These are phyloP conservation scores for Ogataea henricii DNA, from an alignment of 805 yeast genomes.

Conservation along the genomic window DNA sequence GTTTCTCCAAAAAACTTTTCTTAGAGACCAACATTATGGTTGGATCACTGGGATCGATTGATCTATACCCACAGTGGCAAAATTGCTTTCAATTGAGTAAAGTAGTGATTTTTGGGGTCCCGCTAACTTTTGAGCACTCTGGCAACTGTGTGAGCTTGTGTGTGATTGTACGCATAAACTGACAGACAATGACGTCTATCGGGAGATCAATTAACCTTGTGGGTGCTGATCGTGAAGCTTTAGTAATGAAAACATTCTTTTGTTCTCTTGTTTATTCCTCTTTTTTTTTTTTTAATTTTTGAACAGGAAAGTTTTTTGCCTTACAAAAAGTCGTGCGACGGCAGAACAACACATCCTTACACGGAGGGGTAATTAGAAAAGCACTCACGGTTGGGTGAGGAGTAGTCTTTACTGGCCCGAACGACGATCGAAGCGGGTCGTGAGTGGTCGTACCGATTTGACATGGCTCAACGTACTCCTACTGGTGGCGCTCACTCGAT, in stretches of 20 bases:
- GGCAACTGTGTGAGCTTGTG: too few relatives aligned
- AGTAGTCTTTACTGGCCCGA: too few relatives aligned
- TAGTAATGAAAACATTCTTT: neutral
- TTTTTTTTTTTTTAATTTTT: neutral
- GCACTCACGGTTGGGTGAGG: too few relatives aligned
- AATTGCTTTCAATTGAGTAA: neutral
- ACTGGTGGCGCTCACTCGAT: too few relatives aligned
- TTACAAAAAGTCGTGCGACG: neutral
- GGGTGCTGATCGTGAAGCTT: neutral
- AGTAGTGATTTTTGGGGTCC: neutral
- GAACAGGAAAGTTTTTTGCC: conserved; percentile 3
- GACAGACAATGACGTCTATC: neutral
- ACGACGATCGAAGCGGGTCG: too few relatives aligned
- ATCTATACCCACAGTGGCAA: conserved; percentile 3
- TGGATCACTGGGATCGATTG: conserved; percentile 2
- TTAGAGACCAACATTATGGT: conserved; percentile 20
- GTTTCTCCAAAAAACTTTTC: conserved; percentile 20
- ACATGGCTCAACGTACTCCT: too few relatives aligned
- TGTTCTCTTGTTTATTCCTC: neutral
- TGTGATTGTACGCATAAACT: neutral
- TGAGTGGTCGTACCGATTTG: too few relatives aligned
- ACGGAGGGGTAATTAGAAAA: neutral
- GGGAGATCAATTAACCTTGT: conserved; percentile 1
- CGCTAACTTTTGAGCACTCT: neutral
- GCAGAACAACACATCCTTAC: neutral